These are phyloP conservation scores for Theileria sp. DNA, from an alignment of 169 alveolate species.

Conservation along the genomic window DNA sequence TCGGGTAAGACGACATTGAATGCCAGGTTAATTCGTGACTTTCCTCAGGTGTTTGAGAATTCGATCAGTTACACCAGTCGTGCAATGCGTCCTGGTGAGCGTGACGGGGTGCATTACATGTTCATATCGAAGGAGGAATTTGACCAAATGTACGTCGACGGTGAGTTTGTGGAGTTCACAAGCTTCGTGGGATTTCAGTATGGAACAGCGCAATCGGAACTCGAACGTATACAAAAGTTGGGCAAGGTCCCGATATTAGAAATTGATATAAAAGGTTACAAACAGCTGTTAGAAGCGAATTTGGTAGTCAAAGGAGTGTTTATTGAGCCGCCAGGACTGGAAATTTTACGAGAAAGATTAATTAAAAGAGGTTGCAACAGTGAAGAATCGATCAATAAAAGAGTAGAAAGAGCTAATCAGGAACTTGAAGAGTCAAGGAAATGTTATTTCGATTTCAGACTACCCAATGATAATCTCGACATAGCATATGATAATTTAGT, in stretches of 20 bases:
- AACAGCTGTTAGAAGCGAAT: slow-evolving; percentile 60
- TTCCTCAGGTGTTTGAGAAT: slow-evolving; percentile 70
- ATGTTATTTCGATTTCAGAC: slow-evolving; percentile 31
- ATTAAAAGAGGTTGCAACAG: slow-evolving; percentile 82
- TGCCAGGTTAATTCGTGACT: slow-evolving; percentile 63
- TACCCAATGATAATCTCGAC: slow-evolving; percentile 58
- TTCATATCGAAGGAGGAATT: slow-evolving; percentile 81
- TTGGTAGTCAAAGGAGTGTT: slow-evolving; percentile 72
- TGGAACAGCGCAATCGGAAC: slow-evolving; percentile 80
- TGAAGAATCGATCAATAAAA: slow-evolving; percentile 74
- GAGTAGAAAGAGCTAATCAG: slow-evolving; percentile 78
- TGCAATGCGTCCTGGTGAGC: slow-evolving; percentile 79
- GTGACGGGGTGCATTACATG: slow-evolving; percentile 80
- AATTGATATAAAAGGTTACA: slow-evolving; percentile 86
- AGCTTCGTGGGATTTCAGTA: slow-evolving; percentile 81
- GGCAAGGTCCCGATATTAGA: slow-evolving; percentile 83
- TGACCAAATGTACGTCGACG: slow-evolving; percentile 69
- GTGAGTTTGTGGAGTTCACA: slow-evolving; percentile 80
- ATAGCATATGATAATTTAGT: slow-evolving; percentile 20
- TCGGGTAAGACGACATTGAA: slow-evolving; percentile 89
- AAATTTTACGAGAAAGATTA: slow-evolving; percentile 77
- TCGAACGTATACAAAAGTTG: slow-evolving; percentile 65
- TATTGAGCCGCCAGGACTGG: slow-evolving; percentile 74
- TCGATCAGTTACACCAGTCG: slow-evolving; percentile 84
- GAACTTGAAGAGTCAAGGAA: slow-evolving; percentile 75